These are phyloP conservation scores for Phytophthora kernoviae DNA, from an alignment of 352 stramenopile genomes.

Conservation along the genomic window DNA sequence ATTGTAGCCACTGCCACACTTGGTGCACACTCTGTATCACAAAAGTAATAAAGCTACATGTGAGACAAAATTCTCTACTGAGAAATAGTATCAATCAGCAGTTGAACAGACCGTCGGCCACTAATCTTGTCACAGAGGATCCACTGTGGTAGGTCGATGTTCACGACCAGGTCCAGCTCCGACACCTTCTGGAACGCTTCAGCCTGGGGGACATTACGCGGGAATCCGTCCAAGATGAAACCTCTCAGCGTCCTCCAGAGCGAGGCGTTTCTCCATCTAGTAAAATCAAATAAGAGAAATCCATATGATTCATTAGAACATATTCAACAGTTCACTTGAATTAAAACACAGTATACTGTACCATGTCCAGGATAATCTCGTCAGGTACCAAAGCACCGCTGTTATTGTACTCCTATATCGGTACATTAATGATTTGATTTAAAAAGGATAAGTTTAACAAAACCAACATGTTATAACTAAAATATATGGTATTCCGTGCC, in stretches of 20 bases:
- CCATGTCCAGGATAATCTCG: constrained; percentile 90
- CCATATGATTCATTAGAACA: neutral
- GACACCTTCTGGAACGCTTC: constrained; percentile 81
- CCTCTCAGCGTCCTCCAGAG: constrained; percentile 73
- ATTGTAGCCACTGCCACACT: constrained; percentile 89
- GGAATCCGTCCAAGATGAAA: constrained; percentile 92
- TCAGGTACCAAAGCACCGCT: constrained; percentile 85
- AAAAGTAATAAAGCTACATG: neutral
- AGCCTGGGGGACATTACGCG: constrained; percentile 88
- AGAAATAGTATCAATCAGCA: neutral
- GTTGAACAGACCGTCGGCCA: constrained; percentile 64
- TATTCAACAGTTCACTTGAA: neutral
- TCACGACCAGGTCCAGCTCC: constrained; percentile 83
- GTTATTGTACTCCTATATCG: constrained; percentile 76
- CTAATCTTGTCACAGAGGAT: constrained; percentile 92
- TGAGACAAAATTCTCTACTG: too few relatives aligned
- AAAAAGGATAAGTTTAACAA: neutral
- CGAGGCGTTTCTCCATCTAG: constrained; percentile 75
- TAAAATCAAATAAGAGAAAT: neutral
- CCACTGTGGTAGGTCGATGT: constrained; percentile 89
- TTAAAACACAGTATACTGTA: constrained; percentile 15
- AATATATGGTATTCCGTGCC: neutral
- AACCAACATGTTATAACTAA: neutral
- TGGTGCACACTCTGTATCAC: constrained; percentile 68
- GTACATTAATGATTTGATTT: neutral